Conservation (phyloP, 1,139 yeast species). For the Hansenula lynferdii region DNA sequence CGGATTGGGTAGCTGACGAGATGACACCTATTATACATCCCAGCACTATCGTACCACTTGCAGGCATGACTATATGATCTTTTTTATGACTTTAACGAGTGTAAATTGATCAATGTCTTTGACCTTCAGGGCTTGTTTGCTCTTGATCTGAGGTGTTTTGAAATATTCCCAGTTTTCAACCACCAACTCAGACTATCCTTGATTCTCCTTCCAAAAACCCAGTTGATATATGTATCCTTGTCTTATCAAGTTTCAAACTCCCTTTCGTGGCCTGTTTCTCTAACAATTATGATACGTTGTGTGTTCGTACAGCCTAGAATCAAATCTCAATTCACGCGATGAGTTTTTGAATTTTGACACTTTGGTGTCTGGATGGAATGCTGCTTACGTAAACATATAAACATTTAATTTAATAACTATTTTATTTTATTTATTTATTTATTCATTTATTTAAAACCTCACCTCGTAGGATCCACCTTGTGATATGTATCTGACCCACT, state of each 20-base stretch:
- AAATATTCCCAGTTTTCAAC: no score
- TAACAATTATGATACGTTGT: no score
- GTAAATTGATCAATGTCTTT: no score
- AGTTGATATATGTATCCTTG: no score
- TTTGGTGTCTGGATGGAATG: not conserved
- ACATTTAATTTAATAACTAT: not conserved
- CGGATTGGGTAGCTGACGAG: constrained; percentile 77
- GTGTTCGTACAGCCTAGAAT: no score
- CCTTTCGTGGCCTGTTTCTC: no score
- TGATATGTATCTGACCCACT: constrained; percentile 81
- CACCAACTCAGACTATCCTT: no score
- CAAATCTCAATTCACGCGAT: not conserved
- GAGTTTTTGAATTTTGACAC: not conserved
- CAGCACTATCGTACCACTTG: constrained; percentile 20
- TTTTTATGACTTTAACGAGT: not conserved
- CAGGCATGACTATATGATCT: not conserved
- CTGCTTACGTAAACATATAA: not conserved
- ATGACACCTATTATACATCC: constrained; percentile 76
- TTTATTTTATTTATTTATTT: not conserved
- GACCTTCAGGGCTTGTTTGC: no score
- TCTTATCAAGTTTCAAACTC: no score
- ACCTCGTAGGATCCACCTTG: constrained; percentile 79
- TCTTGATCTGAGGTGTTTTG: no score
- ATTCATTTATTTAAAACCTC: constrained; percentile 51
- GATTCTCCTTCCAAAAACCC: no score